Base-by-base conservation (phyloP, 495 filamentous ascomycete genomes). In the Neurospora tetraspora region DNA sequence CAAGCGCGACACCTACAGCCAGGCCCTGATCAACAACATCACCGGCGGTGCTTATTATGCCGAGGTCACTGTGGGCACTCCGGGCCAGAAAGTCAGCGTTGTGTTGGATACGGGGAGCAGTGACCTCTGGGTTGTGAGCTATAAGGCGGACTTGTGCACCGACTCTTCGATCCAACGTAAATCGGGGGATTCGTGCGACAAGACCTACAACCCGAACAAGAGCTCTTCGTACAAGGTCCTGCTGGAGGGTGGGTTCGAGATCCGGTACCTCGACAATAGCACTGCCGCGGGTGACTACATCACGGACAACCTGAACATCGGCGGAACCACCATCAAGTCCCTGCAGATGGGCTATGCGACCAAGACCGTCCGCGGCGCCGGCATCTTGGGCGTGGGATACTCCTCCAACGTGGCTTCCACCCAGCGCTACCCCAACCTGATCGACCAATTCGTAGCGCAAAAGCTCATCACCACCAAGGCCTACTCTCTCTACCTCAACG, bases 351-450 rank as follows among this genome's bases (percentile, higher is more conserved):
- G 95, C 5, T 86, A 97, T 70, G 96, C 92, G 12, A 89, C 89
- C 77, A 78, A 85, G 3, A 91, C 92, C 1, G 87, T 83, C 37
- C 90, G 91, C 36, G 80, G 81, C 78, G 89, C 91, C 70, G 94
- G 95, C 68, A 91, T 99, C n/a, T 81, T 99, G 71, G 96, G 96
- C 27, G 90, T 99, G 70, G 95, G 96, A 27, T 98, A 97, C 79
- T 78, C 84, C 34, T 77, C 86, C 20, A 94, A 94, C 77, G 94
- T 94, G 78, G 91, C 90, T 12, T 86, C 91, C 23, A 77, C 78
- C 14, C 82, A 82, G 31, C 72, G 81, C 20, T 99, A 98, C 78
- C 84, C 90, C 12, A 98, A 96, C 78, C 85, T 98, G 36, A 91
- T 96, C 47, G 88, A 89, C 74, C 81, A 88, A 14, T 87, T 99